Evolutionary conservation across 2,329 filamentous ascomycete species (phyloP).

Genomic region (Apiospora pterosperma): DNA sequence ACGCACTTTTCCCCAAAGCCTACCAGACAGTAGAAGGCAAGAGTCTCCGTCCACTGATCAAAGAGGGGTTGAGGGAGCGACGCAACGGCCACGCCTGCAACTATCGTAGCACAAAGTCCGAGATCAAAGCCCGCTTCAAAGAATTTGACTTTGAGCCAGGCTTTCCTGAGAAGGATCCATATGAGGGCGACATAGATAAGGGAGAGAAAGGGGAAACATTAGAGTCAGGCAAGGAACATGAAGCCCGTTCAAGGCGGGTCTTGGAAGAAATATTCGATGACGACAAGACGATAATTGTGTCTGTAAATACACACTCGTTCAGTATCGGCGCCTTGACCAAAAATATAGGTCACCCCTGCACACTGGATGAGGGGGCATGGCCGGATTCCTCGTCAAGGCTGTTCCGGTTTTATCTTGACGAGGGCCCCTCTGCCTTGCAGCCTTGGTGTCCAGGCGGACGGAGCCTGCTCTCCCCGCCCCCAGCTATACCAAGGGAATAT

Average conservation of each 20-base stretch:
- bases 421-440: too few relatives aligned
- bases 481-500: neutral
- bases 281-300: neutral
- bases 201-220: neutral
- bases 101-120: neutral
- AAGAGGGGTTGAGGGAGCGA: constrained; percentile 14
- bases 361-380: neutral
- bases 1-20: neutral
- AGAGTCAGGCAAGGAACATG: neutral
- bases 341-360: neutral
- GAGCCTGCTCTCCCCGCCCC: too few relatives aligned
- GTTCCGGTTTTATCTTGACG: neutral
- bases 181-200: neutral
- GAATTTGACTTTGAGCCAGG: neutral
- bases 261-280: neutral
- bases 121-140: neutral
- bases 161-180: neutral
- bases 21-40: neutral
- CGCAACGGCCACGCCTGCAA: constrained; percentile 17
- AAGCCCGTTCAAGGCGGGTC: neutral
- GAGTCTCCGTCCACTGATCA: constrained; percentile 9
- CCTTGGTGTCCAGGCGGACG: too few relatives aligned
- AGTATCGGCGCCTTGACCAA: neutral
- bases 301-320: neutral
- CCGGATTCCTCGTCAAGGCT: neutral